These are phyloP conservation scores for Cenchrus americanus DNA, from an alignment of 176 grass and related monocot genomes.

Conservation along the genomic window DNA sequence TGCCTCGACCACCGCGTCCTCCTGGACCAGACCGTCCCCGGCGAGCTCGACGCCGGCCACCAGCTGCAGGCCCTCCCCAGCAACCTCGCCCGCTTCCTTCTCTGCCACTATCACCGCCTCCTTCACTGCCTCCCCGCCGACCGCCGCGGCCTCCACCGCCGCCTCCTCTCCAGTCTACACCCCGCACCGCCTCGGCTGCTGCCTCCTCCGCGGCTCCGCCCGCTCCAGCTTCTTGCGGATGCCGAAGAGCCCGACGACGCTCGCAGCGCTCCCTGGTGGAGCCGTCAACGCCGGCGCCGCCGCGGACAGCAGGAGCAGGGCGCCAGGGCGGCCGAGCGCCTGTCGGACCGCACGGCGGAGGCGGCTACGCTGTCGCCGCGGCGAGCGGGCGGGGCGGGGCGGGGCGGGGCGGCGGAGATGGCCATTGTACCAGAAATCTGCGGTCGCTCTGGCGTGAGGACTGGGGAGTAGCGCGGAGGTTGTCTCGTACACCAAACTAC, in stretches of 20 bases:
- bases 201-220: conserved; percentile 67
- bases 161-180: conserved; percentile 16
- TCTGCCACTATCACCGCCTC: conserved; percentile 32
- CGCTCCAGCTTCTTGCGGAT: conserved; percentile 78
- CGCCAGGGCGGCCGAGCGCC: conserved; percentile 48
- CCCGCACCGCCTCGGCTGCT: conserved; percentile 48
- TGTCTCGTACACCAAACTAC: background rate
- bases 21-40: conserved; percentile 73
- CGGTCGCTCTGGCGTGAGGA: background rate
- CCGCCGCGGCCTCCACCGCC: conserved; percentile 40
- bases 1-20: conserved; percentile 77
- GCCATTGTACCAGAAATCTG: conserved; percentile 50
- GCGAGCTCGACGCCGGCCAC: conserved; percentile 55
- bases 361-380: conserved; percentile 27
- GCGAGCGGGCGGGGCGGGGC: conserved; percentile 2
- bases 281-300: background rate
- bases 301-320: conserved; percentile 64
- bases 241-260: conserved; percentile 75
- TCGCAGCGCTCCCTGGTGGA: conserved; percentile 43
- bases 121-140: conserved; percentile 56
- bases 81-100: conserved; percentile 46
- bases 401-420: conserved; percentile 32
- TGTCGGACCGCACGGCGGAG: conserved; percentile 38
- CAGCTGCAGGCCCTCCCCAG: conserved; percentile 49
- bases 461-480: conserved; percentile 38